These are phyloP conservation scores for Zanthoxylum bungeanum DNA, from an alignment of 345 rosid genomes.

Conservation along the genomic window DNA sequence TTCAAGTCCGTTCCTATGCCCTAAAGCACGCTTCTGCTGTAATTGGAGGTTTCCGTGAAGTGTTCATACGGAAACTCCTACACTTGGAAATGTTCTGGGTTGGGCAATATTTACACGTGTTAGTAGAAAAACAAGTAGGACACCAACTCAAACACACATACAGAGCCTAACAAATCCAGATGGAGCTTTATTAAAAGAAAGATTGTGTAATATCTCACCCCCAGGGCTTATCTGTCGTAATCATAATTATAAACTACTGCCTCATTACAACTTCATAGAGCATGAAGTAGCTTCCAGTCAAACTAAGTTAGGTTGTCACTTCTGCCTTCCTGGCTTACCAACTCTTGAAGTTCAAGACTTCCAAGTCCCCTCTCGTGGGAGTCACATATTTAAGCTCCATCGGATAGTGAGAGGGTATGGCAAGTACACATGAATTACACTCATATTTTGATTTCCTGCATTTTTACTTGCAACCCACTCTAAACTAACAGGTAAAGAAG, in stretches of 20 bases:
- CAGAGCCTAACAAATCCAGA: too few species aligned
- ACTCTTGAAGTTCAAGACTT: neutral
- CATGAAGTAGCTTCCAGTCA: neutral
- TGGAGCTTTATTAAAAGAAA: neutral
- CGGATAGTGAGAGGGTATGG: neutral
- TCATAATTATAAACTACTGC: too few species aligned
- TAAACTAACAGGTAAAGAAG: neutral
- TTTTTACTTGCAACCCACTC: neutral
- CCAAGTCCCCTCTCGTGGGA: neutral
- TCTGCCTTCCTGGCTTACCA: neutral
- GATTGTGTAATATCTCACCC: neutral
- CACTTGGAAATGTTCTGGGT: too few species aligned
- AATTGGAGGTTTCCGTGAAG: too few species aligned
- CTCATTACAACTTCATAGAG: neutral
- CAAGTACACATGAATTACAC: neutral
- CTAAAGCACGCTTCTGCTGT: too few species aligned
- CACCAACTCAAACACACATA: neutral
- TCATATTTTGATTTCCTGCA: neutral
- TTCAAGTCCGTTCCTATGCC: too few species aligned
- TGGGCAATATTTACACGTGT: neutral
- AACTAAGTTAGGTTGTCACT: slow-evolving; percentile 5
- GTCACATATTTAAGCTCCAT: neutral
- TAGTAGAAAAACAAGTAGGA: neutral
- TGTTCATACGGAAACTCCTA: too few species aligned
- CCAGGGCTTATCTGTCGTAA: neutral